Evolutionary conservation across 805 yeast species (phyloP).

Genomic region (Kuraishia floccosa): DNA sequence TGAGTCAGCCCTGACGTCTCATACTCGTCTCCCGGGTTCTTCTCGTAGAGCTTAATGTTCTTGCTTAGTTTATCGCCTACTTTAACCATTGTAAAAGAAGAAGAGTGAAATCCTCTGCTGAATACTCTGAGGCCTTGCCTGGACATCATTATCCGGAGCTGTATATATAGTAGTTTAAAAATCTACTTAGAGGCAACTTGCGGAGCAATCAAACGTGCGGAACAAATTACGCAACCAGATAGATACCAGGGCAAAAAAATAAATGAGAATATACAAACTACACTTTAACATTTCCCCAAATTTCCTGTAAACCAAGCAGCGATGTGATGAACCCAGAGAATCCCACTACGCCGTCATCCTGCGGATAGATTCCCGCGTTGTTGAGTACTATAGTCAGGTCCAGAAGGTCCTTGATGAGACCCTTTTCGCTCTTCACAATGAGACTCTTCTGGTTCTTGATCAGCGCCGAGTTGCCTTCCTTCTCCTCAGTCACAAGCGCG

Average conservation of each 20-base stretch:
- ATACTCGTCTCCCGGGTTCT: too few relatives aligned
- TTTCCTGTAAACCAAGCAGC: conserved; percentile 59
- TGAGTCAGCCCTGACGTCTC: too few relatives aligned
- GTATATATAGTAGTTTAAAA: too few relatives aligned
- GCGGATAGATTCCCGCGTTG: conserved; percentile 44
- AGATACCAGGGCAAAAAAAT: background rate
- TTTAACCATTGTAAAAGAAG: conserved; percentile 9
- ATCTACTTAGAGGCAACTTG: too few relatives aligned
- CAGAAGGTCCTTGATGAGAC: conserved; percentile 63
- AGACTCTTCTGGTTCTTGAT: conserved; percentile 16
- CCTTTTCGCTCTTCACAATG: conserved; percentile 36
- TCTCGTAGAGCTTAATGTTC: too few relatives aligned
- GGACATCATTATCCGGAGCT: too few relatives aligned
- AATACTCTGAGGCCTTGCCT: too few relatives aligned
- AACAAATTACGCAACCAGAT: background rate
- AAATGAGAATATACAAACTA: background rate
- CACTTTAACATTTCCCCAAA: conserved; percentile 31
- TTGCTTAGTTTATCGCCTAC: too few relatives aligned
- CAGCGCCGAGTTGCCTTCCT: conserved; percentile 20
- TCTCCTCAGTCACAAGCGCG: conserved; percentile 19
- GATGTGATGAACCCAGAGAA: conserved; percentile 80
- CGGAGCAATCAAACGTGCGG: background rate
- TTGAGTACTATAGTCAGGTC: conserved; percentile 71
- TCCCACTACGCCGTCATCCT: conserved; percentile 75
- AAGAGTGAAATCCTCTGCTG: too few relatives aligned